Conservation (phyloP, 1,139 yeast genomes). For the Zygoascus sp. region DNA sequence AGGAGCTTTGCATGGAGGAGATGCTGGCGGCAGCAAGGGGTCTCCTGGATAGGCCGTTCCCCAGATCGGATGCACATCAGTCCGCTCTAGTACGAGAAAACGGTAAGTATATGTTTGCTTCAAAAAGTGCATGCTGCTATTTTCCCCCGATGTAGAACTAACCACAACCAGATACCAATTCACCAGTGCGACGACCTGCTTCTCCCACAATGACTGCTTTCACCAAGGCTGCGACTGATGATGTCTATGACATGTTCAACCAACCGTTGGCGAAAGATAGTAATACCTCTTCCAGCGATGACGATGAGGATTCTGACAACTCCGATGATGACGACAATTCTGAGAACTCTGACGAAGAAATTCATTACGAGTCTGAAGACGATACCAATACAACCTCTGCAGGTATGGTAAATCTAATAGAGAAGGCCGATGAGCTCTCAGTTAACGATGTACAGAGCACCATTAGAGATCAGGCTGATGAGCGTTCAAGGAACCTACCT, state of each 20-base stretch:
- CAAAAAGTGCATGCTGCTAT: background rate
- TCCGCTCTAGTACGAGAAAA: constrained; percentile 9
- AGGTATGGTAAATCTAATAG: constrained; percentile 18
- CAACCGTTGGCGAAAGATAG: constrained; percentile 43
- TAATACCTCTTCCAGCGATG: constrained; percentile 16
- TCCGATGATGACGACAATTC: constrained; percentile 28
- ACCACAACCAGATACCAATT: constrained; percentile 20
- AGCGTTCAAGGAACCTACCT: constrained; percentile 12
- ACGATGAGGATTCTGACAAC: constrained; percentile 24
- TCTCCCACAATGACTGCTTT: constrained; percentile 74
- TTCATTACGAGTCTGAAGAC: constrained; percentile 5
- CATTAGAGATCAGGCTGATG: constrained; percentile 8
- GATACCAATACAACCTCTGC: constrained; percentile 8
- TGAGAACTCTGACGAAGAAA: constrained; percentile 25
- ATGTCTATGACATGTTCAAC: constrained; percentile 72
- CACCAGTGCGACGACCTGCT: constrained; percentile 27
- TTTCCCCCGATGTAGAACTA: too few species aligned
- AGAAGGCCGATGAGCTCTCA: constrained; percentile 17
- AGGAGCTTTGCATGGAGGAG: constrained; percentile 60
- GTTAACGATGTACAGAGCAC: constrained; percentile 16
- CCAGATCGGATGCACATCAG: constrained; percentile 15
- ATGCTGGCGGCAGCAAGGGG: constrained; percentile 49
- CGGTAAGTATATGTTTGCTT: constrained; percentile 7
- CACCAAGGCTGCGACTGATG: constrained; percentile 72
- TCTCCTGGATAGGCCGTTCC: constrained; percentile 21